Base-by-base conservation (phyloP, 75 land plant species). In the Sequoiadendron giganteum region DNA sequence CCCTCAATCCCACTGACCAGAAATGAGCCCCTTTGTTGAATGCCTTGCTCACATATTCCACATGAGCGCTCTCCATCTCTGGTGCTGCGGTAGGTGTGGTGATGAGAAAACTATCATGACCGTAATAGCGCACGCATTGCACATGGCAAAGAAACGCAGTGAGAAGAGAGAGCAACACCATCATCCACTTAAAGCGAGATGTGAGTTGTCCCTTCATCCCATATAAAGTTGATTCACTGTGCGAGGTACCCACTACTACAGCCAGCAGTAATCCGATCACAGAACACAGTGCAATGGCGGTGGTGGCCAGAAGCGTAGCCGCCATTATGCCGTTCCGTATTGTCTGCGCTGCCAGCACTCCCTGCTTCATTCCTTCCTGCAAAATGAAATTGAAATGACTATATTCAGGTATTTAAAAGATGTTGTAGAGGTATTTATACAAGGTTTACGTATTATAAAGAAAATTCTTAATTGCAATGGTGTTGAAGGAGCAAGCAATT, bases 291-390 rank as follows among this genome's bases (percentile, higher is more conserved):
- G 76, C 77, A 32, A 92, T 92, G 38, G 93, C 86, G 11, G 93
- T 90, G 16, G 93, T 68, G 10, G 93, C 93, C 89, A 92, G 76
- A 1, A 92, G 89, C 25, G 93, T 92, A 9, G 93, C 90, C 14
- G 92, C 93, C 93, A 92, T 92, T 3, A 92, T 88, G 56, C 54
- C 84, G 88, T 92, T 92, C 30, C 93, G 68, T 45, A 92, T 83
- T 49, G 93, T 90, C 39, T 92, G 93, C 30, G 90, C 93, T 5
- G 91, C 91, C 87, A 92, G 56, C 10, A 92, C 75, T 48, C 90
- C 90, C 32, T 90, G 90, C 91, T 92, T 92, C 39, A 79, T 86
- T 70, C 87, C 83, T 45, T 92, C 93, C 93, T 92, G 92, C 21
- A n/a, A n/a, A 68, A n/a, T 72, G 5, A 65, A 15, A 5, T 19